Evolutionary conservation across 164 flowering plant genomes (phyloP), one percentile per base, ranked within the genome.

Genomic region (Berberis vulgaris): DNA sequence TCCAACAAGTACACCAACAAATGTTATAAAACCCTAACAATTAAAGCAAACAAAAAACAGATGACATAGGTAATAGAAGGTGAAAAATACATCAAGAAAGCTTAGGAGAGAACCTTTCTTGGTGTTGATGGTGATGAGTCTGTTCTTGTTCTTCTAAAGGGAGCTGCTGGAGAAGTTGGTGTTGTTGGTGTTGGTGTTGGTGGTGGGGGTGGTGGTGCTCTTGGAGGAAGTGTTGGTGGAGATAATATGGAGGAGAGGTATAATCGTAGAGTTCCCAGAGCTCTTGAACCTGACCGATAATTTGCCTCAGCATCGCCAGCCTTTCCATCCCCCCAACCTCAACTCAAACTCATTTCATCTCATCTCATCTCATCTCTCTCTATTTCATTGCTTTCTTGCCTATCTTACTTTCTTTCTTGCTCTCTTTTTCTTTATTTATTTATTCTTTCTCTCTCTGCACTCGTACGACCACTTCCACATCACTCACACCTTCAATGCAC

Each of bases 281-380:
- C 72, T 88, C 82, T 64, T 88, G 84, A 73, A 91, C 81, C 82
- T 88, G 88, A 56, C 84, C 87, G 72, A 91, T 87, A 63, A 91
- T 74, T 64, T 86, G 87, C 78, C 92, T 81, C 45, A 89, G 84
- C 94, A 89, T 84, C 78, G 85, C 85, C 78, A 78, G 65, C 45
- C 74, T 82, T 75, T 80, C 88, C 93, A 87, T 84, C 44, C 72
- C 26, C 47, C 61, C 62, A 57, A n/a, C 60, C 1, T 4, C 41
- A n/a, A 55, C 58, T 55, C 58, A 5, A 5, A 5, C 54, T 13
- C 26, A 59, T 43, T 54, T 26, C 13, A 60, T 44, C 72, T 43
- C 63, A 46, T 42, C 59, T 58, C 61, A 9, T 2, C 52, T 7
- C 9, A 59, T 26, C 53, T 53, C 70, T 38, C 69, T 43, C 41